phyloP scores from a whole-genome alignment of 2,329 filamentous ascomycete species.

The Arachnomyces sp. region DNA sequence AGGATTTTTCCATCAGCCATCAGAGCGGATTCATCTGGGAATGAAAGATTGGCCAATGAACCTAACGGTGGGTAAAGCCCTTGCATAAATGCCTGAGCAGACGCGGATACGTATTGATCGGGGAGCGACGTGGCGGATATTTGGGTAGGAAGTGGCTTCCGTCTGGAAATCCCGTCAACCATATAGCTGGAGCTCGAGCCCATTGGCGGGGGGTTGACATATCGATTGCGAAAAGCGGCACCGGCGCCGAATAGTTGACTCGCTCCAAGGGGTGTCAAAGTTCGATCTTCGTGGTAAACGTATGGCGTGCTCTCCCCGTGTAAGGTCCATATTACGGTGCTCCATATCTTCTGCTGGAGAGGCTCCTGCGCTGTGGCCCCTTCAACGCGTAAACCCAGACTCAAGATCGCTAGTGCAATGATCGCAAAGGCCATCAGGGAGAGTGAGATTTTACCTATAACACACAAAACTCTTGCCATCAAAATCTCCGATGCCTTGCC shows the following conservation, averaged over 20 bases:
- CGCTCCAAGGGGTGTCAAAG: slow-evolving; percentile 48
- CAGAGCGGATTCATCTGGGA: slow-evolving; percentile 28
- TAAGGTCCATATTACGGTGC: slow-evolving; percentile 46
- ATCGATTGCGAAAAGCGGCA: slow-evolving; percentile 44
- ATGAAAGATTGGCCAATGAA: slow-evolving; percentile 24
- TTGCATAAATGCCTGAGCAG: slow-evolving; percentile 54
- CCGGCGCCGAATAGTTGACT: slow-evolving; percentile 45
- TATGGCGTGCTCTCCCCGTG: slow-evolving; percentile 49
- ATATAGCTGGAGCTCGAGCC: slow-evolving; percentile 22
- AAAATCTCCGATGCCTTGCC: no score
- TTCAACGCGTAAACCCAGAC: no score
- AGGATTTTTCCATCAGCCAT: slow-evolving; percentile 42
- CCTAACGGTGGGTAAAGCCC: slow-evolving; percentile 49
- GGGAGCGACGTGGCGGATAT: slow-evolving; percentile 41
- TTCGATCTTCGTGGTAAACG: slow-evolving; percentile 26
- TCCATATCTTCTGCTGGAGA: slow-evolving; percentile 33
- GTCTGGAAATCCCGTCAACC: slow-evolving; percentile 38
- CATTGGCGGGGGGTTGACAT: slow-evolving; percentile 32
- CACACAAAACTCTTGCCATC: no score
- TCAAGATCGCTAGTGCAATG: no score
- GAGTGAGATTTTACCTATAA: no score
- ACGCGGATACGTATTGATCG: slow-evolving; percentile 41
- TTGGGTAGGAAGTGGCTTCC: slow-evolving; percentile 38
- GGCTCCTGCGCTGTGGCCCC: slow-evolving; percentile 11
- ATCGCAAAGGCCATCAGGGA: no score